phyloP scores from a whole-genome alignment of 192 early-diverging fungal genomes.

The Backusella australiensis region DNA sequence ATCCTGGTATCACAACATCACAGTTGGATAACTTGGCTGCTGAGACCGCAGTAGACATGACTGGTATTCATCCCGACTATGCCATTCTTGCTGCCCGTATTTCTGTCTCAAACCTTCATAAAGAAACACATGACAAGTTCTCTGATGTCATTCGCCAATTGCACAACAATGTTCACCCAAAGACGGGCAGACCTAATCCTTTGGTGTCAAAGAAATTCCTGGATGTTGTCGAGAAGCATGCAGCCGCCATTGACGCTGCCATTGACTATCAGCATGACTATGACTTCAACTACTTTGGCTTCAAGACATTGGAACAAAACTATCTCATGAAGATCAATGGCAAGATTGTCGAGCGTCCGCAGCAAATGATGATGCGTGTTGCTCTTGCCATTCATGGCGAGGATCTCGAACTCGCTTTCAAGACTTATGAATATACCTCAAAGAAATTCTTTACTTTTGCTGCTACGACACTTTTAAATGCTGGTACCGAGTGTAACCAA shows the following conservation, averaged over 20 bases:
- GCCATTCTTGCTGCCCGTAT: slow-evolving; percentile 95
- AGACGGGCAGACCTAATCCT: slow-evolving; percentile 74
- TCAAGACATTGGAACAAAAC: slow-evolving; percentile 95
- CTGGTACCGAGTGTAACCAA: slow-evolving; percentile 92
- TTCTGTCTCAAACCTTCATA: slow-evolving; percentile 92
- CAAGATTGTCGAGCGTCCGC: slow-evolving; percentile 84
- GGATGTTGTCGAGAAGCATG: slow-evolving; percentile 60
- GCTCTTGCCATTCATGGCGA: slow-evolving; percentile 93
- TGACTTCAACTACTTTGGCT: slow-evolving; percentile 97
- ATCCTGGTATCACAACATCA: slow-evolving; percentile 96
- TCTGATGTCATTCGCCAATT: slow-evolving; percentile 78
- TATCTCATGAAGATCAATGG: slow-evolving; percentile 87
- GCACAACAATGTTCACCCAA: slow-evolving; percentile 84
- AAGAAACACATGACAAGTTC: slow-evolving; percentile 78
- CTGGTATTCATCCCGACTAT: slow-evolving; percentile 93
- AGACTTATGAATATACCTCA: slow-evolving; percentile 91
- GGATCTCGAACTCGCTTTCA: slow-evolving; percentile 83
- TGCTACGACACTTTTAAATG: slow-evolving; percentile 96
- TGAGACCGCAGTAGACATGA: slow-evolving; percentile 86
- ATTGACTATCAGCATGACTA: slow-evolving; percentile 95
- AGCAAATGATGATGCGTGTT: slow-evolving; percentile 98
- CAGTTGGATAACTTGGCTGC: slow-evolving; percentile 96
- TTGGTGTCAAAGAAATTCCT: slow-evolving; percentile 81
- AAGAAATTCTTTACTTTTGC: slow-evolving; percentile 95
- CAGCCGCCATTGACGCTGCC: slow-evolving; percentile 80